Evolutionary conservation across 345 rosid genomes (phyloP).

Genomic region (Punica granatum): DNA sequence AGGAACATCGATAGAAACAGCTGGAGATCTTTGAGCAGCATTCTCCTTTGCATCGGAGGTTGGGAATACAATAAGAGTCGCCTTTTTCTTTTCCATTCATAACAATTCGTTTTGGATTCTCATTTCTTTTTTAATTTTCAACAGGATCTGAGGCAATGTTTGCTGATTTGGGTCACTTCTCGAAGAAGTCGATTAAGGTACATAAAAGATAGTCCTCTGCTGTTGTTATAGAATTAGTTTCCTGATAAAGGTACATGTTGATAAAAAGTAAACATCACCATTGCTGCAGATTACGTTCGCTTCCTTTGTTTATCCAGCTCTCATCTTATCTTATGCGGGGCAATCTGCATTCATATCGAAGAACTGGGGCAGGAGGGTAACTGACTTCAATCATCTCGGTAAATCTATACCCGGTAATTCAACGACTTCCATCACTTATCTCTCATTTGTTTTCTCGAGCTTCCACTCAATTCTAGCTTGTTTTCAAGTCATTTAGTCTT

Average conservation of each 20-base stretch:
- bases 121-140: neutral
- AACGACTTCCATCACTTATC: neutral
- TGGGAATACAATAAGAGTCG: conserved; percentile 8
- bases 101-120: neutral
- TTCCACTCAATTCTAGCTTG: neutral
- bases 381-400: conserved; percentile 35
- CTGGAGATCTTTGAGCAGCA: conserved; percentile 43
- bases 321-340: conserved; percentile 43
- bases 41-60: conserved; percentile 59
- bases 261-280: neutral
- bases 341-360: conserved; percentile 58
- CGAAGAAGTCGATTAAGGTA: conserved; percentile 50
- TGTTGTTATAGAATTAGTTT: neutral
- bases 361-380: conserved; percentile 13
- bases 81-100: neutral
- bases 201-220: neutral
- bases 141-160: conserved; percentile 69
- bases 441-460: neutral
- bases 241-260: too few relatives aligned
- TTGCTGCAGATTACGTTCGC: conserved; percentile 40
- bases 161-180: conserved; percentile 59
- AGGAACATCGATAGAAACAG: conserved; percentile 16
- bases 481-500: neutral
- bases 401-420: conserved; percentile 36
- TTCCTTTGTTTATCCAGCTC: conserved; percentile 41